Percentiles rank a stretch among this genome's conserved stretches.
phyloP scores from a whole-genome alignment of 495 filamentous ascomycete species.

The Penicillium angulare region DNA sequence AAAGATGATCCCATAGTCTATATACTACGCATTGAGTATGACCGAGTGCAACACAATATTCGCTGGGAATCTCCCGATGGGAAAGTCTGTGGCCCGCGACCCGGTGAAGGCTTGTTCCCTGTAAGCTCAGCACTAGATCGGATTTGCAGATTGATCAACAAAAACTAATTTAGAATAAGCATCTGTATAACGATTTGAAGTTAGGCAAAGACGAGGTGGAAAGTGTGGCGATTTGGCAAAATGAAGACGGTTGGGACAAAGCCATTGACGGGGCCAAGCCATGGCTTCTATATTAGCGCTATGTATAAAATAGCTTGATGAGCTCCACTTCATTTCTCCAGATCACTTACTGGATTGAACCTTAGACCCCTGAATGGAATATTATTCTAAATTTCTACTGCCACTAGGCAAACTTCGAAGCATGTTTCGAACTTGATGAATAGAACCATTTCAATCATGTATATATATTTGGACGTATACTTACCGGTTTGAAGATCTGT shows the following conservation, averaged over 20 bases:
- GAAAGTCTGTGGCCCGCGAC: conserved; percentile 38
- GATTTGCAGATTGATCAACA: background rate
- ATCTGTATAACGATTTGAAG: conserved; percentile 46
- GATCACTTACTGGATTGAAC: background rate
- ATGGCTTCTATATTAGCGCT: conserved; percentile 35
- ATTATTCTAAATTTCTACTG: too few species aligned
- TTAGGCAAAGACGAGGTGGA: conserved; percentile 45
- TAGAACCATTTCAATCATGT: too few species aligned
- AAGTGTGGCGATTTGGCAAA: conserved; percentile 44
- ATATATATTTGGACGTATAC: too few species aligned
- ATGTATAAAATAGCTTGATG: background rate
- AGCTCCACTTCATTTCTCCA: too few species aligned
- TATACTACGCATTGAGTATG: conserved; percentile 73
- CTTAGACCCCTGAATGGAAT: background rate
- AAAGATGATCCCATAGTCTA: conserved; percentile 71
- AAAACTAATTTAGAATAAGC: conserved; percentile 24
- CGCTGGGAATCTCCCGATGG: conserved; percentile 44
- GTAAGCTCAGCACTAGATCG: too few species aligned
- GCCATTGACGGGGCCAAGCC: conserved; percentile 36
- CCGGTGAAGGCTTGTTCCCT: conserved; percentile 45
- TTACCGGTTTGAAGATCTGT: too few species aligned
- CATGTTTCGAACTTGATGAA: too few species aligned
- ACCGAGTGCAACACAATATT: conserved; percentile 44
- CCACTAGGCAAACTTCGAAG: too few species aligned
- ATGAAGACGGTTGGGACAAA: conserved; percentile 45